A percentile compares a stretch with the other conserved stretches of the same genome.
phyloP scores from a whole-genome alignment of 2,329 filamentous ascomycete genomes.

The Berkeleyomyces basicola region DNA sequence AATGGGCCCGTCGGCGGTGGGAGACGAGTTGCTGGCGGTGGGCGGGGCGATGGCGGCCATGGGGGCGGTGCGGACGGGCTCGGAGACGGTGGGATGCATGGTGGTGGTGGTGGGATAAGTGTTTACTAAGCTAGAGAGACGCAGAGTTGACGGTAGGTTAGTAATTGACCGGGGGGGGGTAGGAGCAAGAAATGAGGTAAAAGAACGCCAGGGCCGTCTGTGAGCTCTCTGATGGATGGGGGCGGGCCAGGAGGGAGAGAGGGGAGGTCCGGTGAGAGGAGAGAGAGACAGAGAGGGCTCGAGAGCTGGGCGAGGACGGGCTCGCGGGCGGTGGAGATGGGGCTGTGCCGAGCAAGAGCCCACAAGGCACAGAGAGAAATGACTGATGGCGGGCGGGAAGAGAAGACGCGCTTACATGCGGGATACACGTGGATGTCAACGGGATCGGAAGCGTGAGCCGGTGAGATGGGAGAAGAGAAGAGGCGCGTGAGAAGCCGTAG shows the following conservation, averaged over 20 bases:
- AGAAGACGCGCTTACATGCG: neutral
- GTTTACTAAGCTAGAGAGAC: neutral
- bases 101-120: neutral
- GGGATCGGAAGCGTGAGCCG: too few species aligned
- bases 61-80: constrained; percentile 1
- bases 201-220: neutral
- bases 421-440: neutral
- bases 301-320: neutral
- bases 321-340: neutral
- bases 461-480: constrained; percentile 8
- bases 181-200: too few species aligned
- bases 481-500: neutral
- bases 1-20: constrained; percentile 1
- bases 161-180: too few species aligned
- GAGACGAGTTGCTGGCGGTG: neutral
- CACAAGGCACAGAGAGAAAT: neutral
- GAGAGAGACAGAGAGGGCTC: neutral
- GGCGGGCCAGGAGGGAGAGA: neutral
- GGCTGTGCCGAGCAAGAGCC: neutral
- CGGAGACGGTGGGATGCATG: constrained; percentile 5
- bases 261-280: neutral
- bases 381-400: neutral
- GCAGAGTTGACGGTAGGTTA: too few species aligned
- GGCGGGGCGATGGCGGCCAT: constrained; percentile 5
- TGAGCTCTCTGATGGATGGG: neutral